phyloP scores from a whole-genome alignment of 306 rosid species.

The Acacia acuminata region DNA sequence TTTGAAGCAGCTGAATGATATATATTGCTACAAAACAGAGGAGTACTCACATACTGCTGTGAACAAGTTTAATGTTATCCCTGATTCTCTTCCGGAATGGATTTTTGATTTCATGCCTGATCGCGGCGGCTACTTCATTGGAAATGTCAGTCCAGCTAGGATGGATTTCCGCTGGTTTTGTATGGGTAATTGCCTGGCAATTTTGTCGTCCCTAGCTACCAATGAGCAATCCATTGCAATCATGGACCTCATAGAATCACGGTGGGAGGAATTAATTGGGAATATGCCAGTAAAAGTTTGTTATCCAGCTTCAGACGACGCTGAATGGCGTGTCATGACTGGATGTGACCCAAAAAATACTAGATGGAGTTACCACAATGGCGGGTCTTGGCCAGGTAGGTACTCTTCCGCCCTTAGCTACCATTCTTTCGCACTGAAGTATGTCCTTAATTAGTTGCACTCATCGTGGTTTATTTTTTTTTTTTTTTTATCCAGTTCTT shows the following conservation, averaged over 20 bases:
- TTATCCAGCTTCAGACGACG: conserved; percentile 83
- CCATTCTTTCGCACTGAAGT: conserved; percentile 11
- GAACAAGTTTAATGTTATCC: conserved; percentile 88
- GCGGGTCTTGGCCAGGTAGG: conserved; percentile 97
- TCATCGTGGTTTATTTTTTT: too few relatives aligned
- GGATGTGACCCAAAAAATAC: conserved; percentile 90
- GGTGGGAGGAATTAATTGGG: conserved; percentile 84
- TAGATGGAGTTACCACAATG: conserved; percentile 93
- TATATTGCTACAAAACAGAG: conserved; percentile 88
- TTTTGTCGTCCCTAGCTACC: conserved; percentile 86
- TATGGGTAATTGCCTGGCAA: conserved; percentile 85
- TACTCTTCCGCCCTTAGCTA: conserved; percentile 4
- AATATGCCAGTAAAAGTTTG: conserved; percentile 89
- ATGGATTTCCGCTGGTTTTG: conserved; percentile 96
- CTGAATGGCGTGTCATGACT: conserved; percentile 72
- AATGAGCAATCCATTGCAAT: conserved; percentile 82
- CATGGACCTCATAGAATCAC: conserved; percentile 90
- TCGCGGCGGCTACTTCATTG: conserved; percentile 83
- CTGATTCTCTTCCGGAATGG: conserved; percentile 95
- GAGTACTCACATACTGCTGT: conserved; percentile 94
- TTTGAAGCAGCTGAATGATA: conserved; percentile 82
- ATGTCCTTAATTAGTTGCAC: conserved; percentile 17
- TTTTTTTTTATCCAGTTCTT: conserved; percentile 55
- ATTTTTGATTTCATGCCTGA: conserved; percentile 81
- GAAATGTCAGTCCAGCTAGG: conserved; percentile 90